Percentiles rank a stretch among this genome's conserved stretches.
Evolutionary conservation across 306 rosid genomes (phyloP).

Genomic region (Astragalus glycyphyllos): DNA sequence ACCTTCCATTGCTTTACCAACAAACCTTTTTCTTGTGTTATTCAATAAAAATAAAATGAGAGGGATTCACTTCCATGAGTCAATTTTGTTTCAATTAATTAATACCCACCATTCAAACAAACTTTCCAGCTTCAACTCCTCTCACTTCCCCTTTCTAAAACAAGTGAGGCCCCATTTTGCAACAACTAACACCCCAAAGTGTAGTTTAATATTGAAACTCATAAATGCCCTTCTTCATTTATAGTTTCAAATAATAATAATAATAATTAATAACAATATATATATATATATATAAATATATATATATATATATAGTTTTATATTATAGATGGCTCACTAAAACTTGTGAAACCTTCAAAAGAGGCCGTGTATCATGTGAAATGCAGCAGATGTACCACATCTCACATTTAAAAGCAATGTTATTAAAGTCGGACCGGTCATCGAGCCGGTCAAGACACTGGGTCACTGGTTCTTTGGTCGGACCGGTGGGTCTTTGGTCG

Average conservation of each 20-base stretch:
- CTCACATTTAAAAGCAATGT: slow-evolving; percentile 64
- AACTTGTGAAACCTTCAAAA: slow-evolving; percentile 68
- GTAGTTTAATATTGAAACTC: slow-evolving; percentile 10
- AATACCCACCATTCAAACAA: background rate
- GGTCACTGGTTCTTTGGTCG: too few species aligned
- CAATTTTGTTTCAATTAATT: background rate
- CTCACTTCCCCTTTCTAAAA: background rate
- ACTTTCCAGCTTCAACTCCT: background rate
- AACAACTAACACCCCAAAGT: slow-evolving; percentile 2
- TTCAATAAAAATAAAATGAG: background rate
- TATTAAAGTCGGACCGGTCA: too few species aligned
- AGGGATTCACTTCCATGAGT: background rate
- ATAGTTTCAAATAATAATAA: background rate
- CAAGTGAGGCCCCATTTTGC: too few species aligned
- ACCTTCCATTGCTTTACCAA: too few species aligned
- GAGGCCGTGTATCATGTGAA: slow-evolving; percentile 82
- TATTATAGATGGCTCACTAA: slow-evolving; percentile 44
- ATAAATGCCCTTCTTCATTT: slow-evolving; percentile 17
- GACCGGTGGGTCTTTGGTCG: too few species aligned
- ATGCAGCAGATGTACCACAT: slow-evolving; percentile 51
- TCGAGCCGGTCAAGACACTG: too few species aligned
- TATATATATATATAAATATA: background rate
- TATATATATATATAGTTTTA: slow-evolving; percentile 9
- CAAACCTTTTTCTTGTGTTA: background rate
- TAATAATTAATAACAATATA: background rate